Evolutionary conservation across 2,329 filamentous ascomycete species (phyloP).

Genomic region (Claviceps cyperi): DNA sequence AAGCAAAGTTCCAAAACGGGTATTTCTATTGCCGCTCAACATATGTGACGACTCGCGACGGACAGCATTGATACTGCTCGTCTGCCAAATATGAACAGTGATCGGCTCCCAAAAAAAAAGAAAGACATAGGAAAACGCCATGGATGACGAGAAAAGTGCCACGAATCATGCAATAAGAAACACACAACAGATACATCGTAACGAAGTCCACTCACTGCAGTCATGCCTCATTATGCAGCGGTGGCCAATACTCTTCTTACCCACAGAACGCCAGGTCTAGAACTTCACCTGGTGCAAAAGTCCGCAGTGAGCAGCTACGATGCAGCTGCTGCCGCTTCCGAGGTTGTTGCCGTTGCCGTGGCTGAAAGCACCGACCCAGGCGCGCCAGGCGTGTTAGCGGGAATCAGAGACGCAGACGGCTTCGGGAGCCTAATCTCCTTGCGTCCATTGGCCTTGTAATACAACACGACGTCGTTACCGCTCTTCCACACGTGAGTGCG

Average conservation of each 20-base stretch:
- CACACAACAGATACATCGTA: not conserved
- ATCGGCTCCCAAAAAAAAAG: not conserved
- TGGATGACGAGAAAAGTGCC: not conserved
- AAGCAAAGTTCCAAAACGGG: not conserved
- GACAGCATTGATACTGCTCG: too few species aligned
- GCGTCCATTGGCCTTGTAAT: constrained; percentile 85
- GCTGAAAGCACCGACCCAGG: constrained; percentile 6
- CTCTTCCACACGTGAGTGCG: constrained; percentile 89
- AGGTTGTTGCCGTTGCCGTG: constrained; percentile 9
- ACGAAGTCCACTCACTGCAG: not conserved
- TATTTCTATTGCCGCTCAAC: not conserved
- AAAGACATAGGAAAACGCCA: not conserved
- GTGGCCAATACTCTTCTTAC: not conserved
- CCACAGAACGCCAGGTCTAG: not conserved
- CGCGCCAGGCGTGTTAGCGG: constrained; percentile 11
- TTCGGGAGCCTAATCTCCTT: constrained; percentile 36
- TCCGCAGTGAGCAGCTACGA: not conserved
- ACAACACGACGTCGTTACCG: constrained; percentile 78
- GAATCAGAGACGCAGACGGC: constrained; percentile 6
- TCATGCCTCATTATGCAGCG: not conserved
- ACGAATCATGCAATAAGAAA: not conserved
- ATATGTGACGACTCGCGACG: not conserved
- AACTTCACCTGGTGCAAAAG: too few species aligned
- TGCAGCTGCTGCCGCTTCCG: constrained; percentile 1
- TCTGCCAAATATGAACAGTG: not conserved